These are phyloP conservation scores for Aphanomyces cochlioides DNA, from an alignment of 352 stramenopile genomes.

Conservation along the genomic window DNA sequence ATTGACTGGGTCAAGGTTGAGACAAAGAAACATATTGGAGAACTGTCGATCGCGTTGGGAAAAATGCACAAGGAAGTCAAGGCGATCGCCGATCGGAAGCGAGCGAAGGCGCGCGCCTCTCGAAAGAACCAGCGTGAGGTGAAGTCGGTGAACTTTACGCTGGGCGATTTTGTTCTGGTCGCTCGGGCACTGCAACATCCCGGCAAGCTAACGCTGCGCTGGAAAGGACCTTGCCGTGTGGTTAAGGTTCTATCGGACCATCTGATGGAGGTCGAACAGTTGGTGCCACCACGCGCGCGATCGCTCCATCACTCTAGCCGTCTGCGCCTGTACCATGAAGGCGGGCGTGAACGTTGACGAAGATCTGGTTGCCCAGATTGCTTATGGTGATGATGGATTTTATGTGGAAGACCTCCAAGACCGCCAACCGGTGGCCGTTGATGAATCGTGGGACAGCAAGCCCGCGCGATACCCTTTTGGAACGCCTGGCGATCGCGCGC, in stretches of 20 bases:
- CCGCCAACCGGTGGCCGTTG: too few relatives aligned
- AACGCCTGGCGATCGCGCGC: too few relatives aligned
- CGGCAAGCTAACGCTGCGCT: not conserved
- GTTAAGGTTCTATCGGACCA: conserved; percentile 13
- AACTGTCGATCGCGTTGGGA: conserved; percentile 15
- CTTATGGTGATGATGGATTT: conserved; percentile 23
- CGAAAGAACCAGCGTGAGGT: not conserved
- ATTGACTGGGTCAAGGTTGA: conserved; percentile 10
- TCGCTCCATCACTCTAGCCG: conserved; percentile 14
- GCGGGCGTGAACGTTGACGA: conserved; percentile 17
- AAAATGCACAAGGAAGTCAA: conserved; percentile 26
- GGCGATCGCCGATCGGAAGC: not conserved
- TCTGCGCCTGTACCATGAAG: conserved; percentile 22
- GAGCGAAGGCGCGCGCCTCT: not conserved
- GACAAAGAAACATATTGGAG: not conserved
- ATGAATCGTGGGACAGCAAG: too few relatives aligned
- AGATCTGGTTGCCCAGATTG: conserved; percentile 25
- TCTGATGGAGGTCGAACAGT: conserved; percentile 27
- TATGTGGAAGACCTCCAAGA: conserved; percentile 24
- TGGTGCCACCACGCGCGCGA: conserved; percentile 22
- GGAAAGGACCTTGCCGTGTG: not conserved
- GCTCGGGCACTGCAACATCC: not conserved
- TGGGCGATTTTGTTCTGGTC: conserved; percentile 3
- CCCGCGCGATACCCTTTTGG: too few relatives aligned
- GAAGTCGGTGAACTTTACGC: not conserved